phyloP scores from a whole-genome alignment of 345 rosid species.

The Melastoma malabathricum region DNA sequence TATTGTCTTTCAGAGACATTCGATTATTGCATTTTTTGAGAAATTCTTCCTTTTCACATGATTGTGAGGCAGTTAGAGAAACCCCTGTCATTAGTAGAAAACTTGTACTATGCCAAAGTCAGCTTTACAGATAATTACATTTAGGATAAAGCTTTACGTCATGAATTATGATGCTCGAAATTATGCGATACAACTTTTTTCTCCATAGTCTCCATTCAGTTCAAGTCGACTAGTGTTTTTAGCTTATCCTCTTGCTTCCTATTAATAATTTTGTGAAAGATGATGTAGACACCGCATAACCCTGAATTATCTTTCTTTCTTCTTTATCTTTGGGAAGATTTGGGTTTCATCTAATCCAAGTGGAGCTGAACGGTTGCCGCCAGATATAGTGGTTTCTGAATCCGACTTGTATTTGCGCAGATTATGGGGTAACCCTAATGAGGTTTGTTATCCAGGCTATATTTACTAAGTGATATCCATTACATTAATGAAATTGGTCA shows the following conservation, averaged over 20 bases:
- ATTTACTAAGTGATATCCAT: background rate
- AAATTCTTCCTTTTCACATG: no score
- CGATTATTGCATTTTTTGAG: no score
- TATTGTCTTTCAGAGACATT: background rate
- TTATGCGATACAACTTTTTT: no score
- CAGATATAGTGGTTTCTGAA: conserved; percentile 68
- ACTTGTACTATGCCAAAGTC: no score
- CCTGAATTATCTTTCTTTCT: background rate
- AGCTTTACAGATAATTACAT: no score
- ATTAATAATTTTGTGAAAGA: background rate
- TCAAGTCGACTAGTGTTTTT: no score
- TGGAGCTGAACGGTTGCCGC: conserved; percentile 89
- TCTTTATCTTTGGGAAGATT: conserved; percentile 32
- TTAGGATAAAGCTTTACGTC: no score
- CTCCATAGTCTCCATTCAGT: no score
- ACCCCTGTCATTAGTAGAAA: no score
- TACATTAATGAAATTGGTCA: background rate
- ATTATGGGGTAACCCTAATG: conserved; percentile 85
- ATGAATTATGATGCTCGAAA: no score
- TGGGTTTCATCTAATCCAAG: conserved; percentile 91
- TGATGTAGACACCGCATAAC: background rate
- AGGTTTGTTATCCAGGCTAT: conserved; percentile 32
- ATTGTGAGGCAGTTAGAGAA: no score
- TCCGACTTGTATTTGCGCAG: conserved; percentile 76
- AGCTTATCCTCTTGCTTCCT: no score